phyloP scores from a whole-genome alignment of 2,329 filamentous ascomycete species.

The Ascochyta rabiei region DNA sequence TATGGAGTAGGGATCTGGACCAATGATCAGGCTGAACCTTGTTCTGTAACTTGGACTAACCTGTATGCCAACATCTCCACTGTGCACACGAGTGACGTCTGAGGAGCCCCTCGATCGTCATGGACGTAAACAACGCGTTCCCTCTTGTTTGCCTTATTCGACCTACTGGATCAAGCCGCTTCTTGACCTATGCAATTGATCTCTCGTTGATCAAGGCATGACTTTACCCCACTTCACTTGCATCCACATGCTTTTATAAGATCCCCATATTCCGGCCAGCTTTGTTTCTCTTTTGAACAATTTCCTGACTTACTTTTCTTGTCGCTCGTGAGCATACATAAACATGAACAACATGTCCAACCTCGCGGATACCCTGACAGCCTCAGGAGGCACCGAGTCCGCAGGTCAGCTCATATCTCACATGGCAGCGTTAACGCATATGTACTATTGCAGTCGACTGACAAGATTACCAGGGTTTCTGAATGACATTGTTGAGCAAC shows the following conservation, averaged over 20 bases:
- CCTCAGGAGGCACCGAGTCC: slow-evolving; percentile 51
- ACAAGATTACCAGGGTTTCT: slow-evolving; percentile 48
- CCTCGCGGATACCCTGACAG: slow-evolving; percentile 50
- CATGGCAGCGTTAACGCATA: neutral
- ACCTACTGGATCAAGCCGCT: slow-evolving; percentile 4
- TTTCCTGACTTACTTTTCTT: neutral
- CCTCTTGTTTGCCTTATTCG: slow-evolving; percentile 11
- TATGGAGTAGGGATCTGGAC: neutral
- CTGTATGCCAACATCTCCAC: slow-evolving; percentile 15
- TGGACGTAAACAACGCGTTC: slow-evolving; percentile 16
- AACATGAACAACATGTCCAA: slow-evolving; percentile 28
- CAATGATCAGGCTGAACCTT: slow-evolving; percentile 9
- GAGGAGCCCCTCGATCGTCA: slow-evolving; percentile 11
- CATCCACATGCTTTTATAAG: slow-evolving; percentile 13
- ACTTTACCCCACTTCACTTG: slow-evolving; percentile 13
- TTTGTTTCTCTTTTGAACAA: neutral
- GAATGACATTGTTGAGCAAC: slow-evolving; percentile 55
- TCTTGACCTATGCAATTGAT: slow-evolving; percentile 10
- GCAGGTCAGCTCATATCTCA: slow-evolving; percentile 35
- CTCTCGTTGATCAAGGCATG: slow-evolving; percentile 7
- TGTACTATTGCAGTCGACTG: neutral
- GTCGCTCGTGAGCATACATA: neutral
- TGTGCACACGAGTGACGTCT: slow-evolving; percentile 15
- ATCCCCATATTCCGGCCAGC: neutral
- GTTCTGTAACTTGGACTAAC: slow-evolving; percentile 5